A percentile compares a stretch with the other conserved stretches of the same genome.
phyloP scores from a whole-genome alignment of 2,329 filamentous ascomycete species.

The Achaetomium macrosporum region DNA sequence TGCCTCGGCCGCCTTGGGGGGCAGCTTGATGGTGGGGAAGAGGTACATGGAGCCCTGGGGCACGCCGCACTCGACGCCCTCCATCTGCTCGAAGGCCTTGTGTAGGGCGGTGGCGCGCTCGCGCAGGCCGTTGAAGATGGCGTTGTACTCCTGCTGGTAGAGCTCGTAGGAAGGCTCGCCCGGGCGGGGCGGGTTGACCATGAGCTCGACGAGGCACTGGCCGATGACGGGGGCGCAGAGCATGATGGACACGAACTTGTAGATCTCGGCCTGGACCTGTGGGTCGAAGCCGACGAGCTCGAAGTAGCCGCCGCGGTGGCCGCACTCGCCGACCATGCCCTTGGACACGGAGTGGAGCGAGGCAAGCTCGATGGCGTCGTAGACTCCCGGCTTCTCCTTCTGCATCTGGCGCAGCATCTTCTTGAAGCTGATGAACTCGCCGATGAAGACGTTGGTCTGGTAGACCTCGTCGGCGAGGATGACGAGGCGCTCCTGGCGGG shows the following conservation, averaged over 20 bases:
- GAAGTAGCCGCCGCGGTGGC: conserved; percentile 95
- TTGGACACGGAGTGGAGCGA: conserved; percentile 93
- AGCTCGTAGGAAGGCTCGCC: conserved; percentile 80
- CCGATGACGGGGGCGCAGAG: conserved; percentile 92
- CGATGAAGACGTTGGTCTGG: conserved; percentile 96
- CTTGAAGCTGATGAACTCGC: conserved; percentile 95
- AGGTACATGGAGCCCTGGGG: conserved; percentile 98
- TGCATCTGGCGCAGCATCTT: conserved; percentile 77
- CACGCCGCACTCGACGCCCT: conserved; percentile 83
- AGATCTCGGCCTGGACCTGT: conserved; percentile 85
- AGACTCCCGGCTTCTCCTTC: conserved; percentile 65
- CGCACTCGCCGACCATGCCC: conserved; percentile 98
- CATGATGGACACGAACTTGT: conserved; percentile 98
- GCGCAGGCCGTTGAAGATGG: conserved; percentile 72
- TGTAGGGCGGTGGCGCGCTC: conserved; percentile 80
- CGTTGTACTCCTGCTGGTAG: conserved; percentile 79
- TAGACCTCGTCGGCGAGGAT: conserved; percentile 96
- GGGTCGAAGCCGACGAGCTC: conserved; percentile 87
- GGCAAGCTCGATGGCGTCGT: conserved; percentile 80
- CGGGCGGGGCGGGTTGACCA: conserved; percentile 87
- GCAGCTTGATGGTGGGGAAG: conserved; percentile 86
- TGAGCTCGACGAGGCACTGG: conserved; percentile 93
- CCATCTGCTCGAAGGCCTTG: conserved; percentile 88
- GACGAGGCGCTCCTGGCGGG: conserved; percentile 77
- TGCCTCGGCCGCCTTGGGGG: conserved; percentile 68